A percentile compares a stretch with the other conserved stretches of the same genome.
Evolutionary conservation across 805 yeast species (phyloP).

Genomic region (Kluyveromyces starmeri): DNA sequence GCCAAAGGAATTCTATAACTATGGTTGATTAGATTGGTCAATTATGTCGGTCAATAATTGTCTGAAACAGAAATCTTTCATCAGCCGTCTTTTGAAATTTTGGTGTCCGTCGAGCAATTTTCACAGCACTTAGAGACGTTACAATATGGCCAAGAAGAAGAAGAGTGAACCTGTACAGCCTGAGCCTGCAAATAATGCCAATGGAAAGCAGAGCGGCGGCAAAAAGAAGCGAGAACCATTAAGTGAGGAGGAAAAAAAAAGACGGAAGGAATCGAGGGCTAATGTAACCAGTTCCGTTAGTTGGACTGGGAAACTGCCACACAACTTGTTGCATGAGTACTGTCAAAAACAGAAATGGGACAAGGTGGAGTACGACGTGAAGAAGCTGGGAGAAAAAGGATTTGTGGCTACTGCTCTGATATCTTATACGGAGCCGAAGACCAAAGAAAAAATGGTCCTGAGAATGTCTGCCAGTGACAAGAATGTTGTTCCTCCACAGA

Average conservation of each 20-base stretch:
- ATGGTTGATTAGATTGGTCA: too few relatives aligned
- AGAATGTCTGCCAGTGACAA: constrained; percentile 41
- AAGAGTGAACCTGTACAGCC: constrained; percentile 8
- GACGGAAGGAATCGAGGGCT: constrained; percentile 32
- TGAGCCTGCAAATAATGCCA: constrained; percentile 15
- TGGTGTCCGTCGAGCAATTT: too few relatives aligned
- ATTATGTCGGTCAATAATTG: too few relatives aligned
- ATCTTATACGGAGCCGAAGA: constrained; percentile 71
- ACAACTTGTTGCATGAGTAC: constrained; percentile 73
- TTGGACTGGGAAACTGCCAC: constrained; percentile 95
- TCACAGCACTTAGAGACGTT: too few relatives aligned
- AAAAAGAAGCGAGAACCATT: constrained; percentile 11
- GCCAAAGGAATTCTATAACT: too few relatives aligned
- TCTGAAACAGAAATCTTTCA: too few relatives aligned
- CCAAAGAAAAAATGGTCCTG: constrained; percentile 55
- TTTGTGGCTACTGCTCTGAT: constrained; percentile 57
- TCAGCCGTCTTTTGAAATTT: too few relatives aligned
- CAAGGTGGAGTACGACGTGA: constrained; percentile 71
- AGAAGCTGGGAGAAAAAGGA: constrained; percentile 41
- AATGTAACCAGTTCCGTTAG: constrained; percentile 61
- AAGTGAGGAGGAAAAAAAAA: constrained; percentile 13
- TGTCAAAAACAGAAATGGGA: constrained; percentile 89
- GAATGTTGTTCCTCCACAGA: constrained; percentile 52
- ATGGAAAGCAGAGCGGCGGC: constrained; percentile 12
- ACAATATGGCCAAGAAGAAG: constrained; percentile 22